Evolutionary conservation across 441 rosid genomes (phyloP).

Genomic region (Cnidoscolus chayamansa): DNA sequence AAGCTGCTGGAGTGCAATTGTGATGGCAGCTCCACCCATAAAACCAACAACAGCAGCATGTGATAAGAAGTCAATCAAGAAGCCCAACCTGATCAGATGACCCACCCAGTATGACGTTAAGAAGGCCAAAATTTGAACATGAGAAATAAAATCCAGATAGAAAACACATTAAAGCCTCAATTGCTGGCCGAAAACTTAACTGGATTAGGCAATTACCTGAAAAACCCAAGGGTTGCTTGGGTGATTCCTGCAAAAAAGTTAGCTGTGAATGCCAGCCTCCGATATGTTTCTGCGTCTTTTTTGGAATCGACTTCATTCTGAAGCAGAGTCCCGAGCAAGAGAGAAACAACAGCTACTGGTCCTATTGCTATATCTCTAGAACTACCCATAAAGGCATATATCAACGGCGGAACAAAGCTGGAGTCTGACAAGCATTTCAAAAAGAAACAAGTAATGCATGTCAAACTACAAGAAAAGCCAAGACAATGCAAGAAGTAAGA

Average conservation of each 20-base stretch:
- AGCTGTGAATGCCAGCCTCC: slow-evolving; percentile 78
- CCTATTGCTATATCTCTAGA: slow-evolving; percentile 95
- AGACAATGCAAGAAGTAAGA: slow-evolving; percentile 1
- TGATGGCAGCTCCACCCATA: slow-evolving; percentile 93
- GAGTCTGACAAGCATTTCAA: slow-evolving; percentile 47
- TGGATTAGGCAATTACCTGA: slow-evolving; percentile 43
- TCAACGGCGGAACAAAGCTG: slow-evolving; percentile 85
- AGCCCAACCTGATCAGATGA: slow-evolving; percentile 58
- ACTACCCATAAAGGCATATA: slow-evolving; percentile 91
- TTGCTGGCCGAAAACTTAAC: not conserved
- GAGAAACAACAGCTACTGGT: slow-evolving; percentile 95
- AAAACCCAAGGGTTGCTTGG: slow-evolving; percentile 60
- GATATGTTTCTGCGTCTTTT: slow-evolving; percentile 42
- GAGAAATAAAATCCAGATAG: not conserved
- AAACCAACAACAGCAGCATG: slow-evolving; percentile 92
- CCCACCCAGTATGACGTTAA: slow-evolving; percentile 8
- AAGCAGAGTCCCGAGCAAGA: slow-evolving; percentile 70
- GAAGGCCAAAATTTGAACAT: not conserved
- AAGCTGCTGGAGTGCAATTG: slow-evolving; percentile 86
- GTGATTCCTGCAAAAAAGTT: slow-evolving; percentile 90
- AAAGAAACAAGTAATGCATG: not conserved
- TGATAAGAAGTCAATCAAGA: slow-evolving; percentile 85
- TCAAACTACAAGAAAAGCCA: not conserved
- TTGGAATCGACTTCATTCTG: slow-evolving; percentile 55
- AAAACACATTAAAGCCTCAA: not conserved